Percentiles rank a stretch among this genome's conserved stretches.
Conservation (phyloP, 1,284 basidiomycete genomes). For the Sanguinoderma infundibulare region DNA sequence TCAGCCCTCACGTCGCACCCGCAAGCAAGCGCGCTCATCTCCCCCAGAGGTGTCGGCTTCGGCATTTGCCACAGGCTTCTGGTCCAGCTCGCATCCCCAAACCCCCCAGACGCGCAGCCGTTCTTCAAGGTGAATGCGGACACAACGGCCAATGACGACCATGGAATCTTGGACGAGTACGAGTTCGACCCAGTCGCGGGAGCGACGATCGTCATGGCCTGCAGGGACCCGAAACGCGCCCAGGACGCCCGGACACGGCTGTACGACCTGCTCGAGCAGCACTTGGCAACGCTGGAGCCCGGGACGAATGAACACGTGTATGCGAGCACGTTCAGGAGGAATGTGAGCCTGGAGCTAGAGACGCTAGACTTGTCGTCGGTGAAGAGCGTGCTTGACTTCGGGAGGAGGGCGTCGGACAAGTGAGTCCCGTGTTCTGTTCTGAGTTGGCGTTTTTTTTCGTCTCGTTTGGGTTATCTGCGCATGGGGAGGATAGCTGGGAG, state of each 20-base stretch:
- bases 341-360: constrained; percentile 66
- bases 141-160: constrained; percentile 1
- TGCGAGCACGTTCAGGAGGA: constrained; percentile 62
- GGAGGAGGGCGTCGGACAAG: constrained; percentile 57
- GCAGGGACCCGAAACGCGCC: constrained; percentile 71
- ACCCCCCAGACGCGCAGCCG: constrained; percentile 55
- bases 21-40: background rate
- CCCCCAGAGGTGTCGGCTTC: constrained; percentile 78
- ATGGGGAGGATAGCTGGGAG: background rate
- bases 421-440: constrained; percentile 38
- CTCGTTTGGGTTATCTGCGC: background rate
- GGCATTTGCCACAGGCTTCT: constrained; percentile 86
- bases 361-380: constrained; percentile 70
- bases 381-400: constrained; percentile 68
- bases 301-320: constrained; percentile 48
- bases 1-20: background rate
- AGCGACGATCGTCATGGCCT: constrained; percentile 84
- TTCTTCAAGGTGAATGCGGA: constrained; percentile 35
- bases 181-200: constrained; percentile 38
- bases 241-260: constrained; percentile 63
- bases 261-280: constrained; percentile 55
- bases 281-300: constrained; percentile 44
- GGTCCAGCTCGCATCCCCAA: constrained; percentile 60
- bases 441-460: background rate
- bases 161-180: constrained; percentile 4